phyloP scores from a whole-genome alignment of 2,329 filamentous ascomycete species.

The Tolypocladium paradoxum region DNA sequence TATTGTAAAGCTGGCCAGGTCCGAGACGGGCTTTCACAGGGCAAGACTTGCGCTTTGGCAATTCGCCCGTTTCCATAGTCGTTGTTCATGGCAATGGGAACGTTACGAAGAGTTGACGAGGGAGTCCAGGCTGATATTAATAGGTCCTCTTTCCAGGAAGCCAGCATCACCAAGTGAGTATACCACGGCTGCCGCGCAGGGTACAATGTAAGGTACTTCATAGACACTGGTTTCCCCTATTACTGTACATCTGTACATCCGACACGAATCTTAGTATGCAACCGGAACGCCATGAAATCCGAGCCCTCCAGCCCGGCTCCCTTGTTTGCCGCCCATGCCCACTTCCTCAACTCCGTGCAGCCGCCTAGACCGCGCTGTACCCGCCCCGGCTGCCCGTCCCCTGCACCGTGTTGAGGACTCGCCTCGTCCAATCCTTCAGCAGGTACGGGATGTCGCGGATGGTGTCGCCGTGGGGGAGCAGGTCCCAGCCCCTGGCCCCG shows the following conservation, averaged over 20 bases:
- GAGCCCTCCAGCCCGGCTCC: neutral
- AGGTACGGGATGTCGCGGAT: conserved; percentile 89
- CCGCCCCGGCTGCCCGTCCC: conserved; percentile 76
- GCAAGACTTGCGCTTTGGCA: too few relatives aligned
- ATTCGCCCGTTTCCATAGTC: too few relatives aligned
- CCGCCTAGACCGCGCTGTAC: conserved; percentile 75
- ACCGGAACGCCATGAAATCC: neutral
- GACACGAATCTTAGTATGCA: neutral
- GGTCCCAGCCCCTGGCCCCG: conserved; percentile 87
- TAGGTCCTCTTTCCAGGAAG: neutral
- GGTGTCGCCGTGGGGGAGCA: conserved; percentile 84
- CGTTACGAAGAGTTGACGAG: neutral
- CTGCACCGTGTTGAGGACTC: conserved; percentile 74
- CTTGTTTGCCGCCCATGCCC: neutral
- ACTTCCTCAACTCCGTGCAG: neutral
- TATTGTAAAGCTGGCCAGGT: too few relatives aligned
- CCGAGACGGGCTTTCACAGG: too few relatives aligned
- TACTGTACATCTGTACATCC: neutral
- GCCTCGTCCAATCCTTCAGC: conserved; percentile 74
- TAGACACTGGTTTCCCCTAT: neutral
- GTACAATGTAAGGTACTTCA: too few relatives aligned
- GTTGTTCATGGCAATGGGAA: too few relatives aligned
- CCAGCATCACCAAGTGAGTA: neutral
- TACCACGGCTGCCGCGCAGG: neutral
- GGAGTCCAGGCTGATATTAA: neutral